phyloP scores from a whole-genome alignment of 225 moss, liverwort and hornwort species.

The Sphagnum contortum region DNA sequence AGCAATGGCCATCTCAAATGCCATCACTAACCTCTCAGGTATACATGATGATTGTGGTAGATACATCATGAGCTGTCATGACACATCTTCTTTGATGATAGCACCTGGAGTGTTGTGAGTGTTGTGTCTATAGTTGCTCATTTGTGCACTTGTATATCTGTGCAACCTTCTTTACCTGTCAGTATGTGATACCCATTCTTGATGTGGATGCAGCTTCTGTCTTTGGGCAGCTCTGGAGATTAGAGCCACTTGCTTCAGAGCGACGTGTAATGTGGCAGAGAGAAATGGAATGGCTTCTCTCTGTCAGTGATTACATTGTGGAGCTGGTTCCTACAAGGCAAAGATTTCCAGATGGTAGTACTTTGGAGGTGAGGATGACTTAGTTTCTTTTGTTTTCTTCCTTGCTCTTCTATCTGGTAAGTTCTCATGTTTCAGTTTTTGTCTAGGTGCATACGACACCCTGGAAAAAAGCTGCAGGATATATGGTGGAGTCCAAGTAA shows the following conservation, averaged over 20 bases:
- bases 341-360: slow-evolving; percentile 68
- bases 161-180: no score
- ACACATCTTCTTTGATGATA: no score
- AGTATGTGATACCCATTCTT: no score
- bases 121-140: no score
- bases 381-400: no score
- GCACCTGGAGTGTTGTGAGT: no score
- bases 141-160: no score
- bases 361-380: slow-evolving; percentile 50
- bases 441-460: no score
- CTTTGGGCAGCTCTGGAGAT: slow-evolving; percentile 96
- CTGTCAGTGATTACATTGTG: slow-evolving; percentile 93
- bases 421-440: no score
- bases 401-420: no score
- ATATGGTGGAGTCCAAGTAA: no score
- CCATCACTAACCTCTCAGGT: slow-evolving; percentile 97
- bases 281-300: slow-evolving; percentile 97
- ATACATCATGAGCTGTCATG: background rate
- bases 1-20: slow-evolving; percentile 85
- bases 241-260: slow-evolving; percentile 79
- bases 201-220: slow-evolving; percentile 61
- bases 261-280: slow-evolving; percentile 88
- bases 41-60: background rate
- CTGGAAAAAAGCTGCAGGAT: no score
- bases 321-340: slow-evolving; percentile 97